Evolutionary conservation across 495 filamentous ascomycete species (phyloP).

Genomic region (Penicillium ochrochloron): DNA sequence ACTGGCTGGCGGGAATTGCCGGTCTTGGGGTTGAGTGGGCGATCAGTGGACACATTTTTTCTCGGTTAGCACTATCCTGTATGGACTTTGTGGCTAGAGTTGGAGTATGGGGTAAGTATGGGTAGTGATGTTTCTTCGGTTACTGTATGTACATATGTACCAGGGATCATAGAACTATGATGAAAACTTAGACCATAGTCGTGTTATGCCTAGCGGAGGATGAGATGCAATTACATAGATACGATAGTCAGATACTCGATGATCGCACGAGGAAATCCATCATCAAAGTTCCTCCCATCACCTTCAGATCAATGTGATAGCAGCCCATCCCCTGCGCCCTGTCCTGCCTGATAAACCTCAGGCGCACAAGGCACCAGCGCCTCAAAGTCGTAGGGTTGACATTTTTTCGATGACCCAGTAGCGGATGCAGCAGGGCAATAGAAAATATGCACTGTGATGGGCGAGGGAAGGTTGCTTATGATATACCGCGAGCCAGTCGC

Average conservation of each 20-base stretch:
- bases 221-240: background rate
- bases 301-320: background rate
- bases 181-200: background rate
- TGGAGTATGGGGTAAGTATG: background rate
- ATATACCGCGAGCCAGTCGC: constrained; percentile 9
- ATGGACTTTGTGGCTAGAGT: background rate
- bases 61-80: background rate
- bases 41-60: constrained; percentile 4
- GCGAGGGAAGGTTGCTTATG: background rate
- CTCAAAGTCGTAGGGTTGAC: no score
- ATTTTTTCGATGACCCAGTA: background rate
- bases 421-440: background rate
- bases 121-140: background rate
- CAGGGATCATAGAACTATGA: background rate
- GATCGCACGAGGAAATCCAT: background rate
- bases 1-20: background rate
- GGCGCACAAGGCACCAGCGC: no score
- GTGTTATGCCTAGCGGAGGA: background rate
- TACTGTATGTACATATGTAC: no score
- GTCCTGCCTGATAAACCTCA: no score
- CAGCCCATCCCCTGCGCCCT: background rate
- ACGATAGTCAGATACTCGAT: background rate
- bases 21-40: background rate
- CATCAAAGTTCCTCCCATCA: background rate
- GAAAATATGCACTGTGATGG: constrained; percentile 9